Percentiles rank a stretch among this genome's conserved stretches.
Evolutionary conservation across 805 yeast species (phyloP).

Genomic region (Saccharomycopsis schoenii): DNA sequence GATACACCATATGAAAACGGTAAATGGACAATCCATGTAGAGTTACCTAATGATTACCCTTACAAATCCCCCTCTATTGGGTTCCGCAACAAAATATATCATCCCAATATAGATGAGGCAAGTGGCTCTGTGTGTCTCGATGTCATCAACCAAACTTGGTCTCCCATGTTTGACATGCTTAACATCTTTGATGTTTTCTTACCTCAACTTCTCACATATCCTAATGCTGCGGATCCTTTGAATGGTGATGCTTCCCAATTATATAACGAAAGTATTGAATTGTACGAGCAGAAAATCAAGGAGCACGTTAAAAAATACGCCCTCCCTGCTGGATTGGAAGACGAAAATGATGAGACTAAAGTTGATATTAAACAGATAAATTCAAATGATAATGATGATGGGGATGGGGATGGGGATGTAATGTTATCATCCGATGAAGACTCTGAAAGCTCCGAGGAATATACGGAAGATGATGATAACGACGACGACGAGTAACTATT

Average conservation of each 20-base stretch:
- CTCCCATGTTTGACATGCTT: constrained; percentile 88
- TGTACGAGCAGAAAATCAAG: constrained; percentile 61
- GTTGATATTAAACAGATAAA: background rate
- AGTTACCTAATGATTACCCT: constrained; percentile 91
- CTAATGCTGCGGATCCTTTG: constrained; percentile 90
- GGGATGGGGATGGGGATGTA: background rate
- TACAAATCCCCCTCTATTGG: constrained; percentile 95
- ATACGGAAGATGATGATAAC: background rate
- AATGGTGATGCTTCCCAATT: constrained; percentile 83
- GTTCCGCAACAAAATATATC: constrained; percentile 81
- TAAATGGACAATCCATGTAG: constrained; percentile 83
- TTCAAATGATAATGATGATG: background rate
- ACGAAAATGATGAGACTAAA: constrained; percentile 23
- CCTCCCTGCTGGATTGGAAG: constrained; percentile 31
- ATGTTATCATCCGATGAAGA: constrained; percentile 1
- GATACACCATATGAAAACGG: constrained; percentile 89
- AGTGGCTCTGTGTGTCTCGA: constrained; percentile 91
- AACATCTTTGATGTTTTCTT: constrained; percentile 88
- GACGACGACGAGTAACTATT: background rate
- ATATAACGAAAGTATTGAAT: constrained; percentile 54
- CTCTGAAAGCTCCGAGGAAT: background rate
- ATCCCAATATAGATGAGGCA: constrained; percentile 89
- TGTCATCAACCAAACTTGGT: constrained; percentile 96
- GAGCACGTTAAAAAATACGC: constrained; percentile 70
- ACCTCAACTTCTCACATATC: constrained; percentile 85